Conservation (phyloP, 805 yeast species). For the Kregervanrija fluxuum region DNA sequence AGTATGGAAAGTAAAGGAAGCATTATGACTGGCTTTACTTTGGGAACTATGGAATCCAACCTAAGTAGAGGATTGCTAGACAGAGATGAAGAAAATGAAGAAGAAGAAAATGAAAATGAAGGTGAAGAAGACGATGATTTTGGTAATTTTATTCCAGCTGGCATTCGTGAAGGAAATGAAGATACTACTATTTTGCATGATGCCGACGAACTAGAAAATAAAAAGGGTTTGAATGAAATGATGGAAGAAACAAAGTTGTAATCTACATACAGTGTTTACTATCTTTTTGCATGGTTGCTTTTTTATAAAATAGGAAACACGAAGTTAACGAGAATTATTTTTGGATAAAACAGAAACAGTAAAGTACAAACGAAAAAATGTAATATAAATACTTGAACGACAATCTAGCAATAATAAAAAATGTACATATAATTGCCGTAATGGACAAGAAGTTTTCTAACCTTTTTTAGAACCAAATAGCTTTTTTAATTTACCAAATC, state of each 20-base stretch:
- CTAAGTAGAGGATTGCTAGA: background rate
- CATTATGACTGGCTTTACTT: conserved; percentile 7
- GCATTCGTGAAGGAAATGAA: conserved; percentile 16
- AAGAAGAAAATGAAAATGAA: conserved; percentile 1
- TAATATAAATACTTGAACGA: too few species aligned
- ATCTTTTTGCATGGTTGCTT: too few species aligned
- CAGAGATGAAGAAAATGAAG: background rate
- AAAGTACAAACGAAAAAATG: too few species aligned
- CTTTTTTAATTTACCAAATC: conserved; percentile 29
- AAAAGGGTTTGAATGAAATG: conserved; percentile 9
- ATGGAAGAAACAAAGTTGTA: conserved; percentile 1
- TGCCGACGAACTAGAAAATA: conserved; percentile 10
- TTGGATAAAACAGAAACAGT: background rate
- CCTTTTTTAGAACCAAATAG: conserved; percentile 22
- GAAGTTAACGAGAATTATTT: too few species aligned
- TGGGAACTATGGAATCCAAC: conserved; percentile 2
- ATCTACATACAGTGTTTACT: background rate
- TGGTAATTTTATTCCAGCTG: conserved; percentile 27
- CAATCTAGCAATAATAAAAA: too few species aligned
- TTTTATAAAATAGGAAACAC: too few species aligned
- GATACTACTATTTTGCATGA: conserved; percentile 18
- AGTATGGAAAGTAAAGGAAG: conserved; percentile 10
- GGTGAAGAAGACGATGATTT: conserved; percentile 29
- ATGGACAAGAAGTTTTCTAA: too few species aligned
- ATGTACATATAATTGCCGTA: too few species aligned